Percentiles rank a stretch among this genome's conserved stretches.
phyloP scores from a whole-genome alignment of 2,329 filamentous ascomycete species.

The Beauveria sp. region DNA sequence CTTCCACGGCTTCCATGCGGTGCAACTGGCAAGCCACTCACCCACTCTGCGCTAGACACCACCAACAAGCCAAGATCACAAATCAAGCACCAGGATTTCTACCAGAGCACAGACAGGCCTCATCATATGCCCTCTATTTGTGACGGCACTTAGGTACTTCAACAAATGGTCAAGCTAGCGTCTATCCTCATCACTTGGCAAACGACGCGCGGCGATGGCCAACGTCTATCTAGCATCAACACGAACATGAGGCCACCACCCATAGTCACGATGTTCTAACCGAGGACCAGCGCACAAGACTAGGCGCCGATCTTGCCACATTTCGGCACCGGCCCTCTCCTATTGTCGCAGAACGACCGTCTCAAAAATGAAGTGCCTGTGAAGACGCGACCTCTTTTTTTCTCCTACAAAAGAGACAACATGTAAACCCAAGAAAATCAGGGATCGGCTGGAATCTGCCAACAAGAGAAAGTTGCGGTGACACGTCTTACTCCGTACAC shows the following conservation, averaged over 20 bases:
- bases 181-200: neutral
- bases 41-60: neutral
- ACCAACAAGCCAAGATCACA: neutral
- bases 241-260: neutral
- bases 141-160: neutral
- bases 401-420: neutral
- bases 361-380: neutral
- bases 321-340: neutral
- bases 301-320: neutral
- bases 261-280: neutral
- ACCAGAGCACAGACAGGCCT: neutral
- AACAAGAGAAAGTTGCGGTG: conserved; percentile 3
- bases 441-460: neutral
- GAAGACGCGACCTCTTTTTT: neutral
- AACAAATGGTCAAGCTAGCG: neutral
- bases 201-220: neutral
- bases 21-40: neutral
- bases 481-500: neutral
- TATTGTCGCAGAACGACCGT: neutral
- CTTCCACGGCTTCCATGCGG: conserved; percentile 2
- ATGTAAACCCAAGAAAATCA: neutral
- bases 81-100: neutral
- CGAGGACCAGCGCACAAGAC: neutral
- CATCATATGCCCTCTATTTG: neutral
- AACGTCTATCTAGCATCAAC: neutral